Evolutionary conservation across 2,329 filamentous ascomycete genomes (phyloP).

Genomic region (Diaporthe sp.): DNA sequence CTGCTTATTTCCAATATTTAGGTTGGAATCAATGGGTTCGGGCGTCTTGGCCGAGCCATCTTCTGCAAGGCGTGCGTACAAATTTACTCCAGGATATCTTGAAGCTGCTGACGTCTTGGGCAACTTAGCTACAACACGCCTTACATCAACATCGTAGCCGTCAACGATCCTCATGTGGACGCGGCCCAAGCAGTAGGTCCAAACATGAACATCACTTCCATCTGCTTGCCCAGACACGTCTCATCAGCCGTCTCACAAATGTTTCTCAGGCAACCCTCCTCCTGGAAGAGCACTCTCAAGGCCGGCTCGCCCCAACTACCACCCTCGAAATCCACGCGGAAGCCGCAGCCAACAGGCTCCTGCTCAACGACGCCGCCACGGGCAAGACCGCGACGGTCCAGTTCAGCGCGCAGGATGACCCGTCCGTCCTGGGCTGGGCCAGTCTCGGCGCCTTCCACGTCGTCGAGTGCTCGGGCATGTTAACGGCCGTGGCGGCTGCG

Average conservation of each 20-base stretch:
- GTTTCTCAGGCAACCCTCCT: slow-evolving; percentile 13
- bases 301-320: neutral
- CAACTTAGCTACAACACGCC: neutral
- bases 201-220: neutral
- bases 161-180: slow-evolving; percentile 9
- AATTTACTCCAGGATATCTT: neutral
- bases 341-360: slow-evolving; percentile 1
- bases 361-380: neutral
- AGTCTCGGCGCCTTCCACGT: slow-evolving; percentile 1
- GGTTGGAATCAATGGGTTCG: slow-evolving; percentile 16
- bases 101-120: slow-evolving; percentile 8
- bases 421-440: slow-evolving; percentile 9
- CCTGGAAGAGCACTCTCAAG: slow-evolving; percentile 1
- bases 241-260: neutral
- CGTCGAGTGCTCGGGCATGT: slow-evolving; percentile 21
- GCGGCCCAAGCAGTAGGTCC: slow-evolving; percentile 13
- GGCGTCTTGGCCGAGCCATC: slow-evolving; percentile 13
- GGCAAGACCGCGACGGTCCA: neutral
- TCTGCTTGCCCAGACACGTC: neutral
- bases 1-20: neutral
- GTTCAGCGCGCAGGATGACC: slow-evolving; percentile 15
- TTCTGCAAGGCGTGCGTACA: slow-evolving; percentile 20
- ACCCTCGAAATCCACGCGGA: slow-evolving; percentile 7
- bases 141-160: slow-evolving; percentile 8
- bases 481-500: neutral